phyloP scores from a whole-genome alignment of 768 basidiomycete species.

The Russula brevipes region DNA sequence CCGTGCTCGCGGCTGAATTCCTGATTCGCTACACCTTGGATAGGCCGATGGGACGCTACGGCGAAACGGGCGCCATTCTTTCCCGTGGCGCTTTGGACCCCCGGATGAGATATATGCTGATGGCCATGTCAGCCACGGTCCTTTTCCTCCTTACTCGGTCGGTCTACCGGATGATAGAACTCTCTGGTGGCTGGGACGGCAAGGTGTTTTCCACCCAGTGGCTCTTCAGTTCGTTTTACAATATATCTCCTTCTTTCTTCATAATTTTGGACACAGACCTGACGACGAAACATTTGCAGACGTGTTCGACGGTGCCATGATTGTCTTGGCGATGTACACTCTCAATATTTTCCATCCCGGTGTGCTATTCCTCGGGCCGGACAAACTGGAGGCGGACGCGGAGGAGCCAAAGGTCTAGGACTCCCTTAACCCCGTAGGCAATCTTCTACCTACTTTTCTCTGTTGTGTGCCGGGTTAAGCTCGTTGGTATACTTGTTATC shows the following conservation, averaged over 20 bases:
- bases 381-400: background rate
- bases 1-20: constrained; percentile 6
- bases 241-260: background rate
- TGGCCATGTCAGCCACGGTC: background rate
- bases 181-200: constrained; percentile 18
- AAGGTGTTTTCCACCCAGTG: constrained; percentile 15
- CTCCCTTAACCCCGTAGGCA: no score
- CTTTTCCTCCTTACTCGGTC: constrained; percentile 9
- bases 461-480: no score
- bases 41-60: background rate
- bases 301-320: constrained; percentile 17
- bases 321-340: constrained; percentile 11
- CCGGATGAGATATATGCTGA: background rate
- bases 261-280: background rate
- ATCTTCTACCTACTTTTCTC: no score
- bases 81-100: background rate
- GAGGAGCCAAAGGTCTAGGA: no score
- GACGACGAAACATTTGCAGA: background rate
- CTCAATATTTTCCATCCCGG: constrained; percentile 19
- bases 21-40: constrained; percentile 3
- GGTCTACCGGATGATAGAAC: constrained; percentile 15
- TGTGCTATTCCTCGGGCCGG: constrained; percentile 5
- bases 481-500: no score
- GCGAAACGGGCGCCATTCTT: background rate
- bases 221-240: constrained; percentile 15